Base-by-base conservation (phyloP, 306 rosid species). In the Hippophae rhamnoides region DNA sequence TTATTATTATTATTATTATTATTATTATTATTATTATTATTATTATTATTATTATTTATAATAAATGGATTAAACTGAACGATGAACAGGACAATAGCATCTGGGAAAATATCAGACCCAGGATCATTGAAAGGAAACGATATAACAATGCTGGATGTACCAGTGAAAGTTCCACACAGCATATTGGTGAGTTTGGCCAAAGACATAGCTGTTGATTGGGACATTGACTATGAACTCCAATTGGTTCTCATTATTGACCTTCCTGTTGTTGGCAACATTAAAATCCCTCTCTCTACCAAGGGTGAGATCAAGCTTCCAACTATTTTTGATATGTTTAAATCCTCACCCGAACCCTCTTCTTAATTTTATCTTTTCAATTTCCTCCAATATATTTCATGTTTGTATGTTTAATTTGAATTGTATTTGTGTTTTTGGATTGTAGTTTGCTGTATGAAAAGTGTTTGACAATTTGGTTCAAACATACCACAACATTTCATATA, bases 301-400 rank as follows among this genome's bases (percentile, higher is more conserved):
- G 99, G 96, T 48, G 88, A 88, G 82, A 13, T 88, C 74, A 88
- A 88, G 81, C 84, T 92, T 12, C 99, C 96, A 13, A 52, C 74
- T 51, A 52, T 85, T 63, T 52, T 84, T 12, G 85, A 43, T 41
- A 60, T 76, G 43, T 74, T 85, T 10, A 57, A 66, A 13, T 27
- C 38, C 38, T 31, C 38, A 31, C 3, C 38, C 5, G 38, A 31
- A 31, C 38, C 38, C 38, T 31, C 38, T 31, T 31, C 38, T 31
- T 31, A 31, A 31, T 31, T 31, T 4, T 31, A 31, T 31, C 38
- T 31, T 18, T 31, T 31, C 38, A 31, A 31, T 4, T 31, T 31
- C 38, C 38, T 31, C 38, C 38, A 31, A 2, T 31, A 31, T 31
- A 31, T 31, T 31, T 2, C 38, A 31, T 31, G 3, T 31, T 31